A percentile compares a stretch with the other conserved stretches of the same genome.
These are phyloP conservation scores for Cyberlindnera suaveolens DNA, from an alignment of 805 yeast genomes.

Conservation along the genomic window DNA sequence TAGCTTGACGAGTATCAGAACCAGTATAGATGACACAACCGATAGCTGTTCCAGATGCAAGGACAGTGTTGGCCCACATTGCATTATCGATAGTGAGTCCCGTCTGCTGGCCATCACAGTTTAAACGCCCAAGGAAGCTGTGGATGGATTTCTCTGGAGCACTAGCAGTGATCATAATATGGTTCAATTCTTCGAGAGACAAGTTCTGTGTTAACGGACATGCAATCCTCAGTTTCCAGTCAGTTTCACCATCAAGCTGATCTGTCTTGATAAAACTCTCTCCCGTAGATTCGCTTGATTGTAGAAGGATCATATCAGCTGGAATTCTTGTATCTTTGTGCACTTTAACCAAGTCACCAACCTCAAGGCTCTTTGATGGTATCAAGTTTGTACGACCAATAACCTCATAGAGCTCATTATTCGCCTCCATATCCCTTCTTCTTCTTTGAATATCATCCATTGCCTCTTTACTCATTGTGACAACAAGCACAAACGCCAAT, in stretches of 20 bases:
- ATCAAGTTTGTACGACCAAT: conserved; percentile 39
- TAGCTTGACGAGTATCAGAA: conserved; percentile 84
- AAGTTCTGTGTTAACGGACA: conserved; percentile 62
- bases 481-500: conserved; percentile 81
- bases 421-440: conserved; percentile 84
- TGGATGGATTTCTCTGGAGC: conserved; percentile 84
- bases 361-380: conserved; percentile 59
- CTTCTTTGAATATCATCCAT: conserved; percentile 89
- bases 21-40: conserved; percentile 93
- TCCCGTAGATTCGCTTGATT: conserved; percentile 74
- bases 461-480: conserved; percentile 95
- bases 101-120: conserved; percentile 48
- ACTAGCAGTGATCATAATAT: conserved; percentile 59
- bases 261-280: conserved; percentile 95
- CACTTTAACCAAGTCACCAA: conserved; percentile 78
- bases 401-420: conserved; percentile 75
- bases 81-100: conserved; percentile 86
- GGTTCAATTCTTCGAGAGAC: conserved; percentile 43
- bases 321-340: conserved; percentile 86
- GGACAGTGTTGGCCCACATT: conserved; percentile 95
- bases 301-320: conserved; percentile 83
- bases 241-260: conserved; percentile 98
- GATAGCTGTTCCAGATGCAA: conserved; percentile 88
- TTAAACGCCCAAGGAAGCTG: conserved; percentile 68
- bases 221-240: conserved; percentile 91